Percentiles rank a stretch among this genome's conserved stretches.
phyloP scores from a whole-genome alignment of 139 green algal genomes.

The Coelastrella sp. region DNA sequence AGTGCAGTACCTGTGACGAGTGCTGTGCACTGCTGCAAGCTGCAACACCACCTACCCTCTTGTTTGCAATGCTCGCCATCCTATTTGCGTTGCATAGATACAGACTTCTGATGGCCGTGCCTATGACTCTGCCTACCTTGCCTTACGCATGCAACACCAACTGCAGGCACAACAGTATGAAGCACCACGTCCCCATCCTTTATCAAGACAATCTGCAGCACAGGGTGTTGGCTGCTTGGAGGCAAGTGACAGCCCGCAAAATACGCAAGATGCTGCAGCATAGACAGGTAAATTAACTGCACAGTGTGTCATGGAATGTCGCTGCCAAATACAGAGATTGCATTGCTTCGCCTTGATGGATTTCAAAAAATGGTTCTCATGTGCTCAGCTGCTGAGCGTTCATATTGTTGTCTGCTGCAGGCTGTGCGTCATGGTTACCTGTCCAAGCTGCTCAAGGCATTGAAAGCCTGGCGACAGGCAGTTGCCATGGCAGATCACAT shows the following conservation, averaged over 20 bases:
- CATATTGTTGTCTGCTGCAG: too few species aligned
- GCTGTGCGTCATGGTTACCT: background rate
- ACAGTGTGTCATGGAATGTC: background rate
- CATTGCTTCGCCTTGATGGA: too few species aligned
- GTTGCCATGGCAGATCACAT: background rate
- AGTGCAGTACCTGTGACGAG: too few species aligned
- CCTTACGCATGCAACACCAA: background rate
- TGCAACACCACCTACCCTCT: too few species aligned
- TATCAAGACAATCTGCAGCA: background rate
- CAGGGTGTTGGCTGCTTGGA: background rate
- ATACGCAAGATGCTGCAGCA: background rate
- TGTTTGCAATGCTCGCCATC: too few species aligned
- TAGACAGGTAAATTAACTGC: too few species aligned
- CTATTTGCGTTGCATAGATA: too few species aligned
- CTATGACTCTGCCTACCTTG: too few species aligned
- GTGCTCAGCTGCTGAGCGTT: too few species aligned
- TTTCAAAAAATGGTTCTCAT: too few species aligned
- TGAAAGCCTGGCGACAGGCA: background rate
- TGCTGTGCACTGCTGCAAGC: too few species aligned
- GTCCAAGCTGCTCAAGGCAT: background rate
- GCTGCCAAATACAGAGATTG: background rate
- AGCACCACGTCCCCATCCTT: background rate
- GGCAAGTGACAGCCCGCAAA: background rate
- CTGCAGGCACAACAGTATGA: conserved; percentile 9
- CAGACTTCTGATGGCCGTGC: too few species aligned